Percentiles rank a stretch among this genome's conserved stretches.
Evolutionary conservation across 805 yeast genomes (phyloP).

Genomic region (Tetrapisispora arboricola): DNA sequence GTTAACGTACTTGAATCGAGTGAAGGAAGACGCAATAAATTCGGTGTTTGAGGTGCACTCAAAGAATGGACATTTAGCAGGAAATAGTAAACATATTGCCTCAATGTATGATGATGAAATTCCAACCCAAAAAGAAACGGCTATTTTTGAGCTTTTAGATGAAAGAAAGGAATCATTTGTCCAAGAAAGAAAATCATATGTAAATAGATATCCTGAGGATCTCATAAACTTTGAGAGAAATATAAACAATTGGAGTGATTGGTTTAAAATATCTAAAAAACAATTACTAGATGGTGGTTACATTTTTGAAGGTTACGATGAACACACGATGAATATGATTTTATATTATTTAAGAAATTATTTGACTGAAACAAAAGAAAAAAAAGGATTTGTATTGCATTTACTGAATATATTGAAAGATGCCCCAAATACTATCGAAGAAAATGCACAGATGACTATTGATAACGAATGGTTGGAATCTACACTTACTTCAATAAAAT

Average conservation of each 20-base stretch:
- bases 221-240: conserved; percentile 3
- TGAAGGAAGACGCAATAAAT: conserved; percentile 22
- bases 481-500: conserved; percentile 7
- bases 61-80: neutral
- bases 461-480: conserved; percentile 20
- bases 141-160: neutral
- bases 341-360: conserved; percentile 13
- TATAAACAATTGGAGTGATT: conserved; percentile 6
- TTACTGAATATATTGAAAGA: conserved; percentile 12
- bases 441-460: conserved; percentile 10
- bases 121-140: neutral
- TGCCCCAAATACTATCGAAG: conserved; percentile 2
- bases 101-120: conserved; percentile 19
- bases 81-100: conserved; percentile 8
- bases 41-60: conserved; percentile 9
- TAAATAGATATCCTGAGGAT: neutral
- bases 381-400: conserved; percentile 9
- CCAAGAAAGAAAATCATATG: neutral
- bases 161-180: neutral
- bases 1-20: conserved; percentile 16
- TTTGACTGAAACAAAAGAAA: conserved; percentile 6
- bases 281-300: conserved; percentile 5
- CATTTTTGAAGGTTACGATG: conserved; percentile 12
- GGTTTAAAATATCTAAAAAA: conserved; percentile 9
- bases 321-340: conserved; percentile 13